Conservation (phyloP, 2,329 filamentous ascomycete genomes). For the Verticillium dahliae region DNA sequence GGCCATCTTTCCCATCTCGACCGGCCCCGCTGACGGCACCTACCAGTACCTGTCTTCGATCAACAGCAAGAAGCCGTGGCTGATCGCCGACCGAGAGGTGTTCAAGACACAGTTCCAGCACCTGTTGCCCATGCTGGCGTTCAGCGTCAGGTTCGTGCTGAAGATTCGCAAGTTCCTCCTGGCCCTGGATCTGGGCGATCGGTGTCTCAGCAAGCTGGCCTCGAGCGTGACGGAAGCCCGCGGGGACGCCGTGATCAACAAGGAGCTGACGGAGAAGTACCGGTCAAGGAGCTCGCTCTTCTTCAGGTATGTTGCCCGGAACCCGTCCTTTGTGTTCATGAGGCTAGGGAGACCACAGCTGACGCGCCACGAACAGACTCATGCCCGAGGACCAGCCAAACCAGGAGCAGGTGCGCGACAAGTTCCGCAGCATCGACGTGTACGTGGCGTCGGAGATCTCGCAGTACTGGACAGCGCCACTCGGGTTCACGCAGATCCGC, state of each 20-base stretch:
- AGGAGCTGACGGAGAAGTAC: slow-evolving; percentile 2
- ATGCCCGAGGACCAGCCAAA: slow-evolving; percentile 1
- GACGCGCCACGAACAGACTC: background rate
- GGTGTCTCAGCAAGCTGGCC: slow-evolving; percentile 2
- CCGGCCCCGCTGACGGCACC: background rate
- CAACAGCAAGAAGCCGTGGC: background rate
- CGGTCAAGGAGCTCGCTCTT: background rate
- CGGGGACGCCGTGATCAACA: background rate
- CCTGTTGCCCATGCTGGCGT: slow-evolving; percentile 2
- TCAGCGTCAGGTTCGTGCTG: slow-evolving; percentile 1
- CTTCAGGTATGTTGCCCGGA: background rate
- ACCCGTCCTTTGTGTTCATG: background rate
- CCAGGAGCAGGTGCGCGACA: background rate
- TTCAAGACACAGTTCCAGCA: background rate
- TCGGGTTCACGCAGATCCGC: slow-evolving; percentile 1
- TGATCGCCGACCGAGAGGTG: slow-evolving; percentile 6
- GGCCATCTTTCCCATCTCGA: slow-evolving; percentile 1
- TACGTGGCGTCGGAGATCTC: background rate
- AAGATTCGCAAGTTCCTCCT: slow-evolving; percentile 1
- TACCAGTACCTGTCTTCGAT: background rate
- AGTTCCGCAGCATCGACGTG: slow-evolving; percentile 2
- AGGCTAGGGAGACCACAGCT: background rate
- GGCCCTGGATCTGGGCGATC: background rate
- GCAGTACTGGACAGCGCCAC: slow-evolving; percentile 2
- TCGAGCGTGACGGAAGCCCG: slow-evolving; percentile 2